These are phyloP conservation scores for Colletotrichum eleusines DNA, from an alignment of 2,329 filamentous ascomycete genomes.

Conservation along the genomic window DNA sequence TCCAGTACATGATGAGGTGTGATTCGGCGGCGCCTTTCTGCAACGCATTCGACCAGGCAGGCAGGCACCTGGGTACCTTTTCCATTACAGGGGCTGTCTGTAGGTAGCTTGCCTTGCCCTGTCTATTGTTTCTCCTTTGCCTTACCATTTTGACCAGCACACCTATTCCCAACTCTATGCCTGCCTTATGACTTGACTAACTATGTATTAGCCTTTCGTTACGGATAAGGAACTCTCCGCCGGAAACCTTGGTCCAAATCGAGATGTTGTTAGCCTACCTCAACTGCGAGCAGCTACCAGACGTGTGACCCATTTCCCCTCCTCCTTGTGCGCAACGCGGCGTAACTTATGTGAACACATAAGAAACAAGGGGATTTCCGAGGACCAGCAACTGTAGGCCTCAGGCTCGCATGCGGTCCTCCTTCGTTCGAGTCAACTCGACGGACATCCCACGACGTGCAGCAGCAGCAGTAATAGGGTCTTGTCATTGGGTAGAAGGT, in stretches of 20 bases:
- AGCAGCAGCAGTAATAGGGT: neutral
- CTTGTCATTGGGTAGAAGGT: neutral
- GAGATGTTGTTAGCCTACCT: constrained; percentile 15
- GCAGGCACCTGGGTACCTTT: constrained; percentile 34
- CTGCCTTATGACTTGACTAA: constrained; percentile 1
- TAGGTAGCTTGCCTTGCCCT: constrained; percentile 2
- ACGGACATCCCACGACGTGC: neutral
- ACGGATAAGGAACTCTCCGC: constrained; percentile 25
- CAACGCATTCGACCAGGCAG: constrained; percentile 13
- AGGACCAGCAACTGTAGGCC: neutral
- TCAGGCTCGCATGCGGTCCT: neutral
- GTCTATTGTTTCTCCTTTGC: constrained; percentile 7
- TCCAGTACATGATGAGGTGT: constrained; percentile 24
- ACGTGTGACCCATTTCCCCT: neutral
- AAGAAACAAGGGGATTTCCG: neutral
- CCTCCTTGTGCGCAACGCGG: constrained; percentile 13
- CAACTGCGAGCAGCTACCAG: constrained; percentile 8
- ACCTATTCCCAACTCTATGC: constrained; percentile 13
- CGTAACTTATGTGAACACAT: neutral
- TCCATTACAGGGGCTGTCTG: constrained; percentile 11
- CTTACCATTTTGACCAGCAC: constrained; percentile 8
- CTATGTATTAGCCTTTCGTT: neutral
- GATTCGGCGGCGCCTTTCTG: constrained; percentile 4
- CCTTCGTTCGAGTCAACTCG: neutral
- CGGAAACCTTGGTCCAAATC: constrained; percentile 1